Evolutionary conservation across 2,329 filamentous ascomycete species (phyloP).

Genomic region (Huntiella omanensis): DNA sequence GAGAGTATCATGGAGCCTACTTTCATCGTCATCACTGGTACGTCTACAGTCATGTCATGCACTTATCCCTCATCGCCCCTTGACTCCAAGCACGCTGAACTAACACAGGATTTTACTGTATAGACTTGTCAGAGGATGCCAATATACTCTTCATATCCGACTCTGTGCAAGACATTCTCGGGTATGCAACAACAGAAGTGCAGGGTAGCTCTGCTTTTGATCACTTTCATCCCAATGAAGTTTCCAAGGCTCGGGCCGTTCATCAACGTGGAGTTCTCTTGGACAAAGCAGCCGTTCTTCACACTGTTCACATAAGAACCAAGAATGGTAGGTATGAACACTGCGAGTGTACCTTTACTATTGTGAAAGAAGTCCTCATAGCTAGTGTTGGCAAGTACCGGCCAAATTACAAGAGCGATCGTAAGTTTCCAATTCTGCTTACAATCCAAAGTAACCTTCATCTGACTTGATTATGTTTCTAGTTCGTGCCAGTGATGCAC

Average conservation of each 20-base stretch:
- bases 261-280: slow-evolving; percentile 56
- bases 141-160: slow-evolving; percentile 70
- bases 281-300: slow-evolving; percentile 69
- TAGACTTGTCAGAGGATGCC: slow-evolving; percentile 57
- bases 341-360: slow-evolving; percentile 77
- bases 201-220: slow-evolving; percentile 63
- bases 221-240: slow-evolving; percentile 68
- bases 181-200: slow-evolving; percentile 59
- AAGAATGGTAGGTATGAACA: slow-evolving; percentile 37
- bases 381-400: slow-evolving; percentile 67
- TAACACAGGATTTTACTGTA: slow-evolving; percentile 5
- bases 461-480: neutral
- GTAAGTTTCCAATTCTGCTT: slow-evolving; percentile 30
- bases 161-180: slow-evolving; percentile 66
- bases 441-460: neutral
- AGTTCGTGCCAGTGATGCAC: slow-evolving; percentile 63
- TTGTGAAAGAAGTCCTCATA: slow-evolving; percentile 75
- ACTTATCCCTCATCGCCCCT: neutral
- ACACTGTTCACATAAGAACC: slow-evolving; percentile 17
- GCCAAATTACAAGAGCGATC: slow-evolving; percentile 48
- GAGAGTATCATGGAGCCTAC: slow-evolving; percentile 51
- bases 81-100: neutral
- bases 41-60: slow-evolving; percentile 17
- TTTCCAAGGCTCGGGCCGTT: slow-evolving; percentile 53
- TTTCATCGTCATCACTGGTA: slow-evolving; percentile 82